Percentiles rank a stretch among this genome's conserved stretches.
phyloP scores from a whole-genome alignment of 2,329 filamentous ascomycete genomes.

The Alternaria gaisen region DNA sequence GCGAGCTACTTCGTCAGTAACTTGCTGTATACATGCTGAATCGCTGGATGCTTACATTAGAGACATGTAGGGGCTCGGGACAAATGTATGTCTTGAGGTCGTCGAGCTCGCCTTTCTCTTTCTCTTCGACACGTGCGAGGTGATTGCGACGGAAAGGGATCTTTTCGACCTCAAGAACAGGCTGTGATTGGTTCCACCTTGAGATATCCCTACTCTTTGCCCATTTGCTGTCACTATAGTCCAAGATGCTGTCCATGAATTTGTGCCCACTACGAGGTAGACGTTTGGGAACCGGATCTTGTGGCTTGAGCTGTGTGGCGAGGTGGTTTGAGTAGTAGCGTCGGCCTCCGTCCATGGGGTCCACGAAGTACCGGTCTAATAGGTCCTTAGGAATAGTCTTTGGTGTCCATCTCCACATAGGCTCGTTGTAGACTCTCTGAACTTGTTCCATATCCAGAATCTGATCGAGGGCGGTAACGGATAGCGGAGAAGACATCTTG shows the following conservation, averaged over 20 bases:
- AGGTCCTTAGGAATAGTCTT: conserved; percentile 54
- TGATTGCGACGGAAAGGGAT: conserved; percentile 83
- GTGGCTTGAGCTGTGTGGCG: conserved; percentile 65
- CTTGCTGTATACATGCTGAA: neutral
- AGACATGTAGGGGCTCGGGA: conserved; percentile 79
- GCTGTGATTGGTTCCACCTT: conserved; percentile 72
- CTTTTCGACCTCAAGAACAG: conserved; percentile 79
- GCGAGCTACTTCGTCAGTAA: conserved; percentile 65
- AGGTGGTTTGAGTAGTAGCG: conserved; percentile 64
- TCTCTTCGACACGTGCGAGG: conserved; percentile 67
- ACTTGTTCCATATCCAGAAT: conserved; percentile 72
- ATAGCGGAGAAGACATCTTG: neutral
- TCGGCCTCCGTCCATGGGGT: conserved; percentile 65
- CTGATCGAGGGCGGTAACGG: conserved; percentile 20
- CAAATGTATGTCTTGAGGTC: conserved; percentile 72
- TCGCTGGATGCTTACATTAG: conserved; percentile 65
- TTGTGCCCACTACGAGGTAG: conserved; percentile 54
- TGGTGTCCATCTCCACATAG: conserved; percentile 57
- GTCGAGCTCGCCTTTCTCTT: conserved; percentile 62
- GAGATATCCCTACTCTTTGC: conserved; percentile 61
- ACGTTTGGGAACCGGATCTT: conserved; percentile 69
- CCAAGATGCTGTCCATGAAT: conserved; percentile 69
- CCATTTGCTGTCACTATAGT: conserved; percentile 84
- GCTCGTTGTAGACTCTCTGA: conserved; percentile 47
- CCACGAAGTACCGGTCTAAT: conserved; percentile 62